phyloP scores from a whole-genome alignment of 2,329 filamentous ascomycete genomes.

The Ophiostoma triangulosporum region DNA sequence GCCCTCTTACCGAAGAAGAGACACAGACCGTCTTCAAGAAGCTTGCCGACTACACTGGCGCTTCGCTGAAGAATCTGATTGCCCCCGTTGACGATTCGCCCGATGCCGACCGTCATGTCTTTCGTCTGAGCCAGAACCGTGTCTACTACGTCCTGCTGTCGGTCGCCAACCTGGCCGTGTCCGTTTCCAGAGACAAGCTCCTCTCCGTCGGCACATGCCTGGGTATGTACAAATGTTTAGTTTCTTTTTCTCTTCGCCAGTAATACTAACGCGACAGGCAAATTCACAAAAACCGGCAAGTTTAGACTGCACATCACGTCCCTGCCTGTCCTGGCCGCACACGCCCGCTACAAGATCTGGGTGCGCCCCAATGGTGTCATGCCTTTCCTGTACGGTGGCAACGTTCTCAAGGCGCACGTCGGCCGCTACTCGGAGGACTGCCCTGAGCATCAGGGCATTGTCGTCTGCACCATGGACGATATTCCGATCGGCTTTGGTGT shows the following conservation, averaged over 20 bases:
- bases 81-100: slow-evolving; percentile 54
- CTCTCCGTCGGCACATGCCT: slow-evolving; percentile 82
- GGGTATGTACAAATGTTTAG: slow-evolving; percentile 25
- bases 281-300: slow-evolving; percentile 94
- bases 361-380: slow-evolving; percentile 93
- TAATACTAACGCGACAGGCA: slow-evolving; percentile 39
- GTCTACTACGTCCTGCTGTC: slow-evolving; percentile 89
- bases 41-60: slow-evolving; percentile 85
- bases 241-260: neutral
- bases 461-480: slow-evolving; percentile 87
- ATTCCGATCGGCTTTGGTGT: slow-evolving; percentile 88
- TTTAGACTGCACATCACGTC: slow-evolving; percentile 88
- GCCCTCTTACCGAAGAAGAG: slow-evolving; percentile 17
- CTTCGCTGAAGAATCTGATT: slow-evolving; percentile 73
- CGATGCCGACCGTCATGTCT: slow-evolving; percentile 67
- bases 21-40: slow-evolving; percentile 65
- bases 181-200: slow-evolving; percentile 66
- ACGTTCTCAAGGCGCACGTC: slow-evolving; percentile 59
- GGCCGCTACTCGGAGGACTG: slow-evolving; percentile 83
- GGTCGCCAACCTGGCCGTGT: slow-evolving; percentile 82
- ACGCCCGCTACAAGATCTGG: slow-evolving; percentile 95
- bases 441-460: slow-evolving; percentile 81
- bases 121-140: slow-evolving; percentile 60
- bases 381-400: slow-evolving; percentile 91
- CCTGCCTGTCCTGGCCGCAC: slow-evolving; percentile 72